Conservation (phyloP, 1,284 basidiomycete genomes). For the Pisolithus thermaeus region DNA sequence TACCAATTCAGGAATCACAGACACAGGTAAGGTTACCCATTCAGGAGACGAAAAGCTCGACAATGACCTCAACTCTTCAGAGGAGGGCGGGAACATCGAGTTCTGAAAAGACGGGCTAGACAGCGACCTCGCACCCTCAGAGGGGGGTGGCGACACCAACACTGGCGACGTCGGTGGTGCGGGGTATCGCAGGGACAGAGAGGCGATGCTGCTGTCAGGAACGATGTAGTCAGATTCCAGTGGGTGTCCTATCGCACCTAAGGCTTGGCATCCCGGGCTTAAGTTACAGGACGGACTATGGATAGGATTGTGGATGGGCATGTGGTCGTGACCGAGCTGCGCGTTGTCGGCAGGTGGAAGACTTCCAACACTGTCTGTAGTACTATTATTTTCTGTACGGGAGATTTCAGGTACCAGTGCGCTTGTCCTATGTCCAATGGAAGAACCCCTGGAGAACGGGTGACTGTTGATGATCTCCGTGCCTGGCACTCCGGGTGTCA, state of each 20-base stretch:
- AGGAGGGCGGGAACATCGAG: constrained; percentile 20
- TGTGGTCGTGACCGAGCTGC: too few relatives aligned
- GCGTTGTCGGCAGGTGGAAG: too few relatives aligned
- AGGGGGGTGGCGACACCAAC: constrained; percentile 22
- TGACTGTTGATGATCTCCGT: constrained; percentile 7
- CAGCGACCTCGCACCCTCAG: constrained; percentile 4
- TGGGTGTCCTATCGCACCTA: too few relatives aligned
- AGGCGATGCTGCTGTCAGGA: constrained; percentile 16
- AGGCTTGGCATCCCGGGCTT: too few relatives aligned
- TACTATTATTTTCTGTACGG: neutral
- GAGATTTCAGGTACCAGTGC: constrained; percentile 16
- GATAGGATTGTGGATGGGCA: too few relatives aligned
- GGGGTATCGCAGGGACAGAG: constrained; percentile 29
- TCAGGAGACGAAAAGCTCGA: neutral
- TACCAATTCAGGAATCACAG: too few relatives aligned
- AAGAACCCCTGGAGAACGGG: constrained; percentile 11
- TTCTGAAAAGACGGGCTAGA: constrained; percentile 8
- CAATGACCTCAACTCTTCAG: constrained; percentile 3
- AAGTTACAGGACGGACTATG: too few relatives aligned
- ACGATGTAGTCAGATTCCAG: neutral
- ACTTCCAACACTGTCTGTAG: neutral
- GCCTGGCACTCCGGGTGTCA: constrained; percentile 7
- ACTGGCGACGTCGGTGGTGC: constrained; percentile 25
- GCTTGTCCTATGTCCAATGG: constrained; percentile 12
- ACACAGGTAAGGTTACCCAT: too few relatives aligned